Base-by-base conservation (phyloP, 495 filamentous ascomycete species). In the Neurospora sp. region DNA sequence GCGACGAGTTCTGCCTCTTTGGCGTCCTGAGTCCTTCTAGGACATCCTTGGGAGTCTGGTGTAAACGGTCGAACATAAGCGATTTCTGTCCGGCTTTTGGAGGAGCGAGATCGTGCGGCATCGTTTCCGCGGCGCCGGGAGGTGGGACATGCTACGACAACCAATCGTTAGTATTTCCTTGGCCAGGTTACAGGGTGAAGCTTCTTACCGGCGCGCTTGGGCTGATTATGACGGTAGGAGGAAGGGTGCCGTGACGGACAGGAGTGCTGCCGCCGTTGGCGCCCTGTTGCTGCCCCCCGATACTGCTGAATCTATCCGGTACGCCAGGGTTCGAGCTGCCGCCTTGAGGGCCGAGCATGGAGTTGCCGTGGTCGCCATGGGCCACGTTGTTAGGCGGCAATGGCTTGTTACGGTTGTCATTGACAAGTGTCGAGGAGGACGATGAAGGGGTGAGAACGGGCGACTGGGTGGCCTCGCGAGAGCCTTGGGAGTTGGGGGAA, bases 91-190 rank as follows among this genome's bases (percentile, higher is more conserved):
- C 92, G 48, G 89, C 88, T 79, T 96, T 93, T 1, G 96, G 96
- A 40, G 96, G 96, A 39, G 94, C 94, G 71, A 99, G 92, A 80
- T 99, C 96, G 76, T 94, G 93, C 44, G 96, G 96, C 96, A 99
- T 98, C 1, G 95, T 97, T 84, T 99, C 96, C 68, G 94, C 90
- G 61, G 94, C 92, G 73, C 96, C 96, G 69, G 96, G 96, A 70
- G 93, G 94, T 74, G 96, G 94, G 41, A 93, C 86, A 85, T 99
- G 96, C 94, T 98, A 78, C 73, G 37, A 69, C 72, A 41, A 68
- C 40, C 44, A 71, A 44, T 42, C 35, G 74, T 81, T 59, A 82
- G 78, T 73, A 70, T 53, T 22, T 71, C 71, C 72, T 71, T 68
- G 69, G 68, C 69, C 42, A 71, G 11, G 35, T 37, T 37, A 37